Conservation (phyloP, 2,329 filamentous ascomycete species). For the Pseudopyrenochaeta lycopersici region DNA sequence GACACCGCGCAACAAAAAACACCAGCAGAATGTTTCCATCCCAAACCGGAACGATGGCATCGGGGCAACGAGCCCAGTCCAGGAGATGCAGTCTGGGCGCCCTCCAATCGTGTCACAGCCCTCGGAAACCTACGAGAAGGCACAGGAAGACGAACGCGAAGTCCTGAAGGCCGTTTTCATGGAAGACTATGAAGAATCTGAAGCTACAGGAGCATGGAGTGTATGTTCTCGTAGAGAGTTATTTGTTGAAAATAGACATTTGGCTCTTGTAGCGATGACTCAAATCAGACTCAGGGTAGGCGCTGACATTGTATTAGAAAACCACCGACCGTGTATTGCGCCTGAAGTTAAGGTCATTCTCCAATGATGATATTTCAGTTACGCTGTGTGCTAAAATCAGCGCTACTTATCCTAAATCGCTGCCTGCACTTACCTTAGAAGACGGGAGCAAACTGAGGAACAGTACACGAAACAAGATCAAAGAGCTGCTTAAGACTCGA, state of each 20-base stretch:
- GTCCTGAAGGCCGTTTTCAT: conserved; percentile 88
- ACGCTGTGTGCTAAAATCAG: conserved; percentile 83
- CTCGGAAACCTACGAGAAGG: conserved; percentile 76
- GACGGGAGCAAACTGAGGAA: conserved; percentile 71
- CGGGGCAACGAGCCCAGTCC: conserved; percentile 33
- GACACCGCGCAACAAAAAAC: conserved; percentile 53
- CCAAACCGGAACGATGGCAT: conserved; percentile 34
- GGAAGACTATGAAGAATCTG: conserved; percentile 83
- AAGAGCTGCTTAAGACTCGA: conserved; percentile 73
- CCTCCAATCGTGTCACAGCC: conserved; percentile 46
- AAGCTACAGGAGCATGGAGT: conserved; percentile 83
- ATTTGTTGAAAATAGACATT: neutral
- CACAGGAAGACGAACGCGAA: conserved; percentile 87
- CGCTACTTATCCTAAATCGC: conserved; percentile 88
- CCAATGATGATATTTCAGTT: conserved; percentile 75
- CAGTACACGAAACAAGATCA: conserved; percentile 74
- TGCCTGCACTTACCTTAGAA: conserved; percentile 76
- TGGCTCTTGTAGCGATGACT: neutral
- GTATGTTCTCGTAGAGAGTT: conserved; percentile 57
- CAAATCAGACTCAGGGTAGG: neutral
- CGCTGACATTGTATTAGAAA: conserved; percentile 62
- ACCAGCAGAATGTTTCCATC: conserved; percentile 41
- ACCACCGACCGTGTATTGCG: conserved; percentile 82
- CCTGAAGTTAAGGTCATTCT: conserved; percentile 77
- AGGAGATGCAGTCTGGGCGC: conserved; percentile 40